Evolutionary conservation across 2,329 filamentous ascomycete genomes (phyloP), one percentile per base, ranked within the genome.

Genomic region (Phyllosticta paracitricarpa): DNA sequence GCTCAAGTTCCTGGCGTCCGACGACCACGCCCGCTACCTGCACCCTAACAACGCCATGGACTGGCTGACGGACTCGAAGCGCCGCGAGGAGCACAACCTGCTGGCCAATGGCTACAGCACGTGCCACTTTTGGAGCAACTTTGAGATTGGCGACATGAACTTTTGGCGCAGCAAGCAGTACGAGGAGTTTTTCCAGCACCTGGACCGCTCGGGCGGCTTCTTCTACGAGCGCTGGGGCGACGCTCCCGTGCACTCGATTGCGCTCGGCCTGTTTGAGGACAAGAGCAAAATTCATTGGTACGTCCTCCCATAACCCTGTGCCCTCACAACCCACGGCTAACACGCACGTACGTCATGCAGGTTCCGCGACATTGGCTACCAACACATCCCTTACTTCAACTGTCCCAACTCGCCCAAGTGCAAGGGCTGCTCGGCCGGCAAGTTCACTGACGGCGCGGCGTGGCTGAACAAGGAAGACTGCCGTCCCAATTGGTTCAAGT

Each of bases 191-290:
- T 99, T 99, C 72, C 86, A 96, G 71, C 91, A 97, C 74, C 82
- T 99, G 35, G 94, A 99, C 75, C 85, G 89, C 22, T 90, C 92
- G 0, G 94, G 94, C 48, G 94, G 94, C 25, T 99, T 99, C 83
- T 99, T 96, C 75, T 99, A 99, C 72, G 94, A 99, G 78, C 82
- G 94, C 68, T 99, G 94, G 94, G 94, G 94, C 9, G 94, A 99
- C 79, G 94, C 94, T 1, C 94, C 94, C 0, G 94, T 99, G 5
- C 94, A 99, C 75, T 95, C 90, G 66, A 91, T 99, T 69, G 94
- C 90, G 0, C 76, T 99, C 52, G 94, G 91, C 30, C 76, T 99
- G 26, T 97, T 99, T 72, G 93, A 95, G 70, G 93, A 99, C 72
- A 84, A 86, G 70, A 88, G 82, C 76, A 92, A 90, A 74, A 89